Conservation (phyloP, 2,329 filamentous ascomycete genomes). For the Lachnellula cervina region DNA sequence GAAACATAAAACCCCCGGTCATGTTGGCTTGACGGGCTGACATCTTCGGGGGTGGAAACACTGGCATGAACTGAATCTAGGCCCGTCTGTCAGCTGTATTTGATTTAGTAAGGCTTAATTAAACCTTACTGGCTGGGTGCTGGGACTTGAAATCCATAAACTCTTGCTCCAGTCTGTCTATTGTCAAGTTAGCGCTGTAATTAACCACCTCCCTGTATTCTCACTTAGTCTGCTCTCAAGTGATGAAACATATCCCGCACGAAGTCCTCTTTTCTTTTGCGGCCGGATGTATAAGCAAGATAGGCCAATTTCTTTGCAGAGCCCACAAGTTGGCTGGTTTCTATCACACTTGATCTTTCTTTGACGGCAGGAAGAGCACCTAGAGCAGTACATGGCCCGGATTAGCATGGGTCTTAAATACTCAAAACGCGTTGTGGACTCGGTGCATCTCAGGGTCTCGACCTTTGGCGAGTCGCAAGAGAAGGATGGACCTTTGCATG, state of each 20-base stretch:
- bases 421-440: background rate
- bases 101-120: too few relatives aligned
- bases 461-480: background rate
- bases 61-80: background rate
- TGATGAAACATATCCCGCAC: slow-evolving; percentile 36
- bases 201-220: background rate
- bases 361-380: slow-evolving; percentile 26
- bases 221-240: slow-evolving; percentile 34
- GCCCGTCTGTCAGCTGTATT: background rate
- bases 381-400: slow-evolving; percentile 10
- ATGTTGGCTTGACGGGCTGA: slow-evolving; percentile 19
- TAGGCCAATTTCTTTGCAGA: slow-evolving; percentile 24
- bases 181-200: background rate
- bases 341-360: slow-evolving; percentile 30
- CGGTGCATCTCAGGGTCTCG: background rate
- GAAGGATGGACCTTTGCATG: too few relatives aligned
- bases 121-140: background rate
- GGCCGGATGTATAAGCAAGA: slow-evolving; percentile 23
- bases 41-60: background rate
- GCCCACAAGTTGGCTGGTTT: slow-evolving; percentile 24
- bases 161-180: slow-evolving; percentile 21
- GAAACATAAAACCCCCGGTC: slow-evolving; percentile 1
- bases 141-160: slow-evolving; percentile 16
- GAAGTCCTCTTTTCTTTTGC: slow-evolving; percentile 27
- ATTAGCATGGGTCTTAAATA: background rate